Base-by-base conservation (phyloP, 2,329 filamentous ascomycete genomes). In the Beauveria asiatica region DNA sequence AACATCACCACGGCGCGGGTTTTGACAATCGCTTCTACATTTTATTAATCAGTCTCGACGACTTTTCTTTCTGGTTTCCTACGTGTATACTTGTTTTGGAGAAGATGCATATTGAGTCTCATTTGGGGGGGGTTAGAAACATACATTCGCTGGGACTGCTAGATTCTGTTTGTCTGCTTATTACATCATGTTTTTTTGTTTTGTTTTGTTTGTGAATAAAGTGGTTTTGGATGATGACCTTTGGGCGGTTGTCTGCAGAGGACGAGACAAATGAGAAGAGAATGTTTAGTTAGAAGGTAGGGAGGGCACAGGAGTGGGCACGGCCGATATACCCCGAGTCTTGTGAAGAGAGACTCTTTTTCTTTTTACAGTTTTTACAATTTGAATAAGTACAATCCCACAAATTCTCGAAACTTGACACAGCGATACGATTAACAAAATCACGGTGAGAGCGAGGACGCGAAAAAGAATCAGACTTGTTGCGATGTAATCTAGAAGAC, bases 361-460 rank as follows among this genome's bases (percentile, higher is more conserved):
- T 45, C n/a, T 45, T 5, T 13, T 30, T 48, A 37, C 19, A 17
- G 4, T 11, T 27, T 59, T 37, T 11, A 21, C 17, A 57, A 44
- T 42, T 42, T 44, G 45, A 57, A 30, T 50, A 17, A 50, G 37
- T 57, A 57, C 44, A 57, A 49, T 57, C 11, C 16, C 27, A 23
- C 0, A 39, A 9, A 19, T 33, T 41, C 1, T 41, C 49, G 62
- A 68, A 61, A 68, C 30, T 39, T 41, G 25, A 25, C 10, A 42
- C 7, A 10, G 17, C 3, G 41, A 13, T 3, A n/a, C 11, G 13
- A 16, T 37, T 5, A 5, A 2, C 5, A 6, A 37, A 10, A 16
- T 16, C 13, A 37, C 33, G 33, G 11, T 2, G 11, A 1, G 33
- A 16, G 33, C 33, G 5, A 37, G 13, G 5, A 6, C 5, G 11